phyloP scores from a whole-genome alignment of 129 eudicot genomes.

The Flaveria brownii region DNA sequence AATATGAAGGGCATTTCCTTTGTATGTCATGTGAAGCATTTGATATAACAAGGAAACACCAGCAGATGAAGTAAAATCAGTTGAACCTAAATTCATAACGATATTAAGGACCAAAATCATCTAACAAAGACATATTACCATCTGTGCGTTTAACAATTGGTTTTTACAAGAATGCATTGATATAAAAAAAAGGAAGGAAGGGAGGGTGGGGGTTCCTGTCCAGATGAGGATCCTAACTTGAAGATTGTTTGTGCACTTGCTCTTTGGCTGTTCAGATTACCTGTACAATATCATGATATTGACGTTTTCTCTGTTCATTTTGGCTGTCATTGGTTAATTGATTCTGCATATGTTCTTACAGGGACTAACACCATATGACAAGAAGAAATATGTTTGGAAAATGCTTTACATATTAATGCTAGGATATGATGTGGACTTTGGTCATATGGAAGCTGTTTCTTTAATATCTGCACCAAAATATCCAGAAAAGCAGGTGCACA shows the following conservation, averaged over 20 bases:
- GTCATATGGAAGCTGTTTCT: constrained; percentile 99
- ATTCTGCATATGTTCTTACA: constrained; percentile 27
- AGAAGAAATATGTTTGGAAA: constrained; percentile 98
- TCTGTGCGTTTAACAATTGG: background rate
- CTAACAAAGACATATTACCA: background rate
- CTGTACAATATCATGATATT: background rate
- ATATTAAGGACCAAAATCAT: constrained; percentile 2
- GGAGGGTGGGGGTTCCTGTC: background rate
- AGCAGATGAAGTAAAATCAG: background rate
- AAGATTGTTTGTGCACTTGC: background rate
- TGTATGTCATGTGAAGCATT: background rate
- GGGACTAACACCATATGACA: constrained; percentile 84
- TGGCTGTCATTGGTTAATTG: background rate
- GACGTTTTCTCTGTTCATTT: background rate
- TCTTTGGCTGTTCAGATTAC: background rate
- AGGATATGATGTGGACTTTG: constrained; percentile 98
- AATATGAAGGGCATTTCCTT: background rate
- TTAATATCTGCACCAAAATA: constrained; percentile 96
- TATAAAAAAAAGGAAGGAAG: background rate
- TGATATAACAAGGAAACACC: background rate
- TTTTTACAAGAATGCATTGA: background rate
- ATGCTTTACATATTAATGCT: constrained; percentile 96
- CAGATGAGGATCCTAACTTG: background rate
- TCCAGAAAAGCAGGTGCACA: constrained; percentile 95
- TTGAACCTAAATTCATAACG: background rate